Conservation (phyloP, 495 filamentous ascomycete species). For the Paragyromitra xinjiangensis region DNA sequence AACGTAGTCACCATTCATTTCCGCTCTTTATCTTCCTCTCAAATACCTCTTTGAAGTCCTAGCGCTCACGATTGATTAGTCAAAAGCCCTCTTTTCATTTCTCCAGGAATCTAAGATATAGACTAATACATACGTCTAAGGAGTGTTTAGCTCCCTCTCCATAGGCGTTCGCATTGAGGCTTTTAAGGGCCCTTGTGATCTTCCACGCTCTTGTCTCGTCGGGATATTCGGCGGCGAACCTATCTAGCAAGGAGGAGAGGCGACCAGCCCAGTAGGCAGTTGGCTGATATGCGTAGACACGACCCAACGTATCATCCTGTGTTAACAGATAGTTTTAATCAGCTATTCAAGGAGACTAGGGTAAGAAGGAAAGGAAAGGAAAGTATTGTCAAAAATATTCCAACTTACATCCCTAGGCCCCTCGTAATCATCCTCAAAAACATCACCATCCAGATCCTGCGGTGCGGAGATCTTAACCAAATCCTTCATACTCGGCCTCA, state of each 20-base stretch:
- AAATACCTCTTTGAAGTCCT: constrained; percentile 34
- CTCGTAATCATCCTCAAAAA: constrained; percentile 1
- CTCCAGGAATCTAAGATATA: not conserved
- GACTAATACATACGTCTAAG: constrained; percentile 16
- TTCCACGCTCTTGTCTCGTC: constrained; percentile 1
- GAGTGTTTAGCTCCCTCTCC: constrained; percentile 32
- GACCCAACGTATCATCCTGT: constrained; percentile 4
- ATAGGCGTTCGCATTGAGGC: constrained; percentile 18
- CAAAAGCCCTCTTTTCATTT: not conserved
- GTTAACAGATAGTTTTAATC: not conserved
- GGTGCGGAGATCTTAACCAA: constrained; percentile 27
- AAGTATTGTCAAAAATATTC: not conserved
- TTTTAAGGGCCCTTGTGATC: constrained; percentile 15
- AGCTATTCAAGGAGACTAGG: not conserved
- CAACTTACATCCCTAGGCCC: constrained; percentile 15
- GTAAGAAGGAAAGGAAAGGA: not conserved
- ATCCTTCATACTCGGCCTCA: constrained; percentile 11
- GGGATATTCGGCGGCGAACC: constrained; percentile 29
- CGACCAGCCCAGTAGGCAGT: constrained; percentile 38
- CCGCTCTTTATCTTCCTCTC: constrained; percentile 18
- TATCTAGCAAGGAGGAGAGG: constrained; percentile 28
- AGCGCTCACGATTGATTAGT: not conserved
- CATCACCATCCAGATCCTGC: constrained; percentile 32
- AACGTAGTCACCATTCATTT: constrained; percentile 5
- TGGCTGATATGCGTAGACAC: constrained; percentile 34